A percentile compares a stretch with the other conserved stretches of the same genome.
phyloP scores from a whole-genome alignment of 2,329 filamentous ascomycete genomes.

The Microthyrium microscopicum region DNA sequence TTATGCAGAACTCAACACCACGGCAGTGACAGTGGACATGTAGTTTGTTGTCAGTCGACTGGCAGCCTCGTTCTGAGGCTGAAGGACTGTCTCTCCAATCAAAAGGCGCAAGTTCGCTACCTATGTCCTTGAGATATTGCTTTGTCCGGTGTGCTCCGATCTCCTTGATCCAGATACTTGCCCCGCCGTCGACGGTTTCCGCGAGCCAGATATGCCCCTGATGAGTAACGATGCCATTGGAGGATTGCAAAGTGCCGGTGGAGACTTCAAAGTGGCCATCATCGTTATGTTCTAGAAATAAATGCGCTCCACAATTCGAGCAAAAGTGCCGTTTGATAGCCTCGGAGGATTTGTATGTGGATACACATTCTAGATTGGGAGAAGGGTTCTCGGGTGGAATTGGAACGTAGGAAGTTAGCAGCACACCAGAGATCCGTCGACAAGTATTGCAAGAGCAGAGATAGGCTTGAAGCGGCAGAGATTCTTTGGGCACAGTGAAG shows the following conservation, averaged over 20 bases:
- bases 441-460: slow-evolving; percentile 38
- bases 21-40: slow-evolving; percentile 36
- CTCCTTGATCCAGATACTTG: slow-evolving; percentile 21
- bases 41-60: background rate
- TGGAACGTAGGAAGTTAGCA: slow-evolving; percentile 27
- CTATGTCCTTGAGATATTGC: slow-evolving; percentile 16
- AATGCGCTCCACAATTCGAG: slow-evolving; percentile 31
- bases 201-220: slow-evolving; percentile 17
- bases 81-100: slow-evolving; percentile 10
- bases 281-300: slow-evolving; percentile 12
- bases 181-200: slow-evolving; percentile 22
- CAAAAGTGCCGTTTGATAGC: slow-evolving; percentile 32
- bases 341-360: slow-evolving; percentile 27
- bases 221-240: slow-evolving; percentile 17
- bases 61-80: background rate
- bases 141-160: slow-evolving; percentile 7
- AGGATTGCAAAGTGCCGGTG: slow-evolving; percentile 17
- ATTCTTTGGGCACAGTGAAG: slow-evolving; percentile 18
- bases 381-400: slow-evolving; percentile 19
- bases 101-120: slow-evolving; percentile 11
- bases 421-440: slow-evolving; percentile 30
- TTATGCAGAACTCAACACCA: slow-evolving; percentile 39
- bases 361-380: slow-evolving; percentile 20
- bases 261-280: slow-evolving; percentile 14
- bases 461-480: slow-evolving; percentile 21